Evolutionary conservation across 2,329 filamentous ascomycete genomes (phyloP).

Genomic region (Apiospora arundinis): DNA sequence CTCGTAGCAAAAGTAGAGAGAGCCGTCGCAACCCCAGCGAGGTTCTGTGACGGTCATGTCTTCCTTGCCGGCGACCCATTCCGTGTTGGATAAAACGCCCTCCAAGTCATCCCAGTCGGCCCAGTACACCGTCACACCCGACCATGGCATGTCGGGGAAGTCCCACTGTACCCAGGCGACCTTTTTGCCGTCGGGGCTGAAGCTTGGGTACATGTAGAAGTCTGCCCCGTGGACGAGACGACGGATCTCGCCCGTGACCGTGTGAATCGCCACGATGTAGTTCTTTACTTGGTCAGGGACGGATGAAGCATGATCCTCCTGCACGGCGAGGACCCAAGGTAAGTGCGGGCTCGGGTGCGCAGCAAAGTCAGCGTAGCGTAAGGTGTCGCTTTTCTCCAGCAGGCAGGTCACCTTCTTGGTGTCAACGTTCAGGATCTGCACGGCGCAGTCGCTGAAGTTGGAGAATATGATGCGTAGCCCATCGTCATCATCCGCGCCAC

Average conservation of each 20-base stretch:
- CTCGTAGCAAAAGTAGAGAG: slow-evolving; percentile 56
- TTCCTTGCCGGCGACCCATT: slow-evolving; percentile 48
- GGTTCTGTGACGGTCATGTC: slow-evolving; percentile 51
- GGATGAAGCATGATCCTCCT: slow-evolving; percentile 55
- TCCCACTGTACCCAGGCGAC: slow-evolving; percentile 62
- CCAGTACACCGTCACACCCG: slow-evolving; percentile 50
- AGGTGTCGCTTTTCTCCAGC: slow-evolving; percentile 35
- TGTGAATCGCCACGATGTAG: slow-evolving; percentile 48
- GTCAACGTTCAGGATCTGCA: slow-evolving; percentile 50
- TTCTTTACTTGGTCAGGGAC: slow-evolving; percentile 43
- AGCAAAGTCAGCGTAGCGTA: slow-evolving; percentile 56
- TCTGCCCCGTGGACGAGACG: slow-evolving; percentile 52
- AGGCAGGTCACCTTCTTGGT: slow-evolving; percentile 42
- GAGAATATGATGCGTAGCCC: slow-evolving; percentile 54
- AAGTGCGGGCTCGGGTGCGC: slow-evolving; percentile 41
- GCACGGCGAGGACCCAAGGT: slow-evolving; percentile 55
- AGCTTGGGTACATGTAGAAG: slow-evolving; percentile 59
- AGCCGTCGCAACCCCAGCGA: slow-evolving; percentile 56
- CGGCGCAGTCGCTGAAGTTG: slow-evolving; percentile 47
- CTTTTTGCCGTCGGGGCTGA: slow-evolving; percentile 51
- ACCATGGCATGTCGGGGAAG: slow-evolving; percentile 60
- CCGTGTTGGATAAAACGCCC: slow-evolving; percentile 37
- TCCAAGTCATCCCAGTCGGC: slow-evolving; percentile 48
- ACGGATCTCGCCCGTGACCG: slow-evolving; percentile 47
- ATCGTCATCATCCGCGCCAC: not conserved